A percentile compares a stretch with the other conserved stretches of the same genome.
phyloP scores from a whole-genome alignment of 2,329 filamentous ascomycete species.

The Phialemonium atrogriseum region DNA sequence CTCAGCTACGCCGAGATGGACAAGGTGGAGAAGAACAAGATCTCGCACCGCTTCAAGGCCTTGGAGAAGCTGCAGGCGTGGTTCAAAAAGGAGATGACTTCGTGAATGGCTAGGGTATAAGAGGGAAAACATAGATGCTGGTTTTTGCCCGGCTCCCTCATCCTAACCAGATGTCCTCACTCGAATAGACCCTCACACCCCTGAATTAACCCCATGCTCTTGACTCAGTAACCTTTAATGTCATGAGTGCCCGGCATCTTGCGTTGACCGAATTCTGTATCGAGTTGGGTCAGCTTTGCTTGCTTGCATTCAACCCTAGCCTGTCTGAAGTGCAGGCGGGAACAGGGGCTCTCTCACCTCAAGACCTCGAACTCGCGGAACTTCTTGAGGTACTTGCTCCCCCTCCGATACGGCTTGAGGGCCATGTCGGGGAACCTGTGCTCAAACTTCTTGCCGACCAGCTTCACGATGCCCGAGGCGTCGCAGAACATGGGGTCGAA shows the following conservation, averaged over 20 bases:
- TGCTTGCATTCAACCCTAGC: too few species aligned
- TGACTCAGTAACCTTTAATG: too few species aligned
- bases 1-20: conserved; percentile 86
- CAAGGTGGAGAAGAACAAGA: conserved; percentile 75
- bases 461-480: conserved; percentile 50
- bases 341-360: too few species aligned
- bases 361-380: conserved; percentile 75
- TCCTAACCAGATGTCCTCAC: too few species aligned
- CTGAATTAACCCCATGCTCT: too few species aligned
- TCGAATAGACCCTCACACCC: too few species aligned
- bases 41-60: conserved; percentile 87
- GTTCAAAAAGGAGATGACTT: conserved; percentile 44
- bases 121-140: too few species aligned
- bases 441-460: conserved; percentile 39
- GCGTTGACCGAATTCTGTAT: too few species aligned
- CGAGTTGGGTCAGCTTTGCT: too few species aligned
- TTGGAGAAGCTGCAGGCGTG: conserved; percentile 77
- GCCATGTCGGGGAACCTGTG: conserved; percentile 40
- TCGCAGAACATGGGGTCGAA: conserved; percentile 83
- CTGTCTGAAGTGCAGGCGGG: too few species aligned
- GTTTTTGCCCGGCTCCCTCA: not conserved
- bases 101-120: conserved; percentile 7
- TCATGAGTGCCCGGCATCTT: too few species aligned
- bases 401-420: conserved; percentile 67
- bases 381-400: conserved; percentile 56